Base-by-base conservation (phyloP, 495 filamentous ascomycete genomes). In the Lasiosphaeria miniovina region DNA sequence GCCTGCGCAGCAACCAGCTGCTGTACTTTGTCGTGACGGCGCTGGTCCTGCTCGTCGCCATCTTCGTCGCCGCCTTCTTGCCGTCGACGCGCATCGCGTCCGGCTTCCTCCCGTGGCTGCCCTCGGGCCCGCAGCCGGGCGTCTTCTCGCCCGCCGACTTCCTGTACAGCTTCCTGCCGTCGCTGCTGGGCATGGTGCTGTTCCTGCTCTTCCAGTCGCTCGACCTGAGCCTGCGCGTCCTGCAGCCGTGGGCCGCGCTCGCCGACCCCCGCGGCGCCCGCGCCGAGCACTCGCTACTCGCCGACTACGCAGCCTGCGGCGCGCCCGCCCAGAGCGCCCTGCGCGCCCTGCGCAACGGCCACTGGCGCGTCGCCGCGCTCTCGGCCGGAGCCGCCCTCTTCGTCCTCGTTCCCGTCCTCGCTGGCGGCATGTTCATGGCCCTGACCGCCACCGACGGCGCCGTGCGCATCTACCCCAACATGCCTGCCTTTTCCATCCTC, bases 81-180 rank as follows among this genome's bases (percentile, higher is more conserved):
- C 82, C 69, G 6, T 64, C 87, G 50, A 80, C 84, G 45, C 86
- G 83, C 7, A 75, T 90, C 48, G 67, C 77, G 33, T 69, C 75
- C 10, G 92, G 91, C 33, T 96, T 95, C 73, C 72, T 78, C 12
- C 91, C 92, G 11, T 73, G 75, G 31, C 72, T 96, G 3, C 74
- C 76, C 5, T 83, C 88, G 0, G 76, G 79, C 1, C 86, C 90
- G 6, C 81, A 79, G 11, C 64, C 74, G 0, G 76, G 75, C 38
- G 90, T 87, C 38, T 96, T 93, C 69, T 94, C 90, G 5, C 75
- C 90, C 3, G 89, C 91, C 50, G 88, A 95, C 72, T 96, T 96
- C 76, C 74, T 95, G 53, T 96, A 90, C 78, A 87, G 85, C 69
- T 94, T 96, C 69, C 62, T 96, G 54, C 92, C 92, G 0, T 84